phyloP scores from a whole-genome alignment of 2,329 filamentous ascomycete species.

The Fusarium hainanense region DNA sequence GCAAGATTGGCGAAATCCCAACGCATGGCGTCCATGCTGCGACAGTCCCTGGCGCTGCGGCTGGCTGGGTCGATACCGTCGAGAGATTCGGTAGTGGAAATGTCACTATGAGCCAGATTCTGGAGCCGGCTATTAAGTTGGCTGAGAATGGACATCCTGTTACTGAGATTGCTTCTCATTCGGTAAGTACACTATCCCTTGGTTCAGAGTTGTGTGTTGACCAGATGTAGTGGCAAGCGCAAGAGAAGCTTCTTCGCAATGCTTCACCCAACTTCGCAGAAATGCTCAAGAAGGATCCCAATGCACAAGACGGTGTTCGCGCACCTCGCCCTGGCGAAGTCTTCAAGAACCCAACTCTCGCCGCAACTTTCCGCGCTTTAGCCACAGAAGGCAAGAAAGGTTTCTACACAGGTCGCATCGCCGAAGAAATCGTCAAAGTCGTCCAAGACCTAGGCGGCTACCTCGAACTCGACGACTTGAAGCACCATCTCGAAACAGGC shows the following conservation, averaged over 20 bases:
- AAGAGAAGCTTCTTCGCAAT: constrained; percentile 70
- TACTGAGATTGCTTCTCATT: constrained; percentile 77
- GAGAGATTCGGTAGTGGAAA: constrained; percentile 91
- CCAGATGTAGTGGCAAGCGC: constrained; percentile 73
- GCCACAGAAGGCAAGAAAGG: constrained; percentile 86
- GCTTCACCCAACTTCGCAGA: constrained; percentile 90
- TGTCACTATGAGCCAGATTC: constrained; percentile 78
- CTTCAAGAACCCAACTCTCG: constrained; percentile 85
- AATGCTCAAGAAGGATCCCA: constrained; percentile 83
- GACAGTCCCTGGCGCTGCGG: constrained; percentile 89
- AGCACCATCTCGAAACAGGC: constrained; percentile 74
- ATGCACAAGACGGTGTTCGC: constrained; percentile 74
- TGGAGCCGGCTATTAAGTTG: constrained; percentile 84
- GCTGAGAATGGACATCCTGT: constrained; percentile 92
- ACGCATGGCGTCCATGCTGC: constrained; percentile 81
- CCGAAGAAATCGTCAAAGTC: constrained; percentile 82
- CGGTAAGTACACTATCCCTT: constrained; percentile 57
- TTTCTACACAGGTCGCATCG: constrained; percentile 89
- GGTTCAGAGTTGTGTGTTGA: not conserved
- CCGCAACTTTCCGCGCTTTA: constrained; percentile 81
- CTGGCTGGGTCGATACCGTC: constrained; percentile 91
- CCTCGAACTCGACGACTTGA: constrained; percentile 82
- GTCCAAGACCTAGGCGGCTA: constrained; percentile 80
- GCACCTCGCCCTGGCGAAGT: constrained; percentile 85
- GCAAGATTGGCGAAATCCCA: constrained; percentile 71